Conservation (phyloP, 441 rosid species). For the Geranium incanum region DNA sequence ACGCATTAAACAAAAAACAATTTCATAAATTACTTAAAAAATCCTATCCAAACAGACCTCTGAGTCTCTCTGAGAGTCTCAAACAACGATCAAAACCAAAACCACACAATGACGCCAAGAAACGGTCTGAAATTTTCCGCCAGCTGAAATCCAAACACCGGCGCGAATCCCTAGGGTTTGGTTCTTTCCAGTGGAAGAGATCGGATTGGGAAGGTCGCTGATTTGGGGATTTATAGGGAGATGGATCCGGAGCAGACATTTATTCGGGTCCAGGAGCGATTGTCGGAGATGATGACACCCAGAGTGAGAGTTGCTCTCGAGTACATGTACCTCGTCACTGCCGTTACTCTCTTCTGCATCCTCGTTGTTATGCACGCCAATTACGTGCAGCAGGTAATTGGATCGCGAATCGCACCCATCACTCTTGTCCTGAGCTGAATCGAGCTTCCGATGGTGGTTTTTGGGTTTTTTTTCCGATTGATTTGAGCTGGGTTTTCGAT, state of each 20-base stretch:
- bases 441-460: not conserved
- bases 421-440: not conserved
- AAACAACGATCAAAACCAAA: not conserved
- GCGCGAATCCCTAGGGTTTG: not conserved
- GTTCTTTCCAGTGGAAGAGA: no score
- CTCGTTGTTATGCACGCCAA: conserved; percentile 99
- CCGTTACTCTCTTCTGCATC: conserved; percentile 71
- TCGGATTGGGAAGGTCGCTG: not conserved
- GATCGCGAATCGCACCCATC: not conserved
- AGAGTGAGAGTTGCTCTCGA: conserved; percentile 73
- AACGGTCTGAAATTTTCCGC: not conserved
- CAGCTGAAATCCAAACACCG: not conserved
- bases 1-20: not conserved
- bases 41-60: not conserved
- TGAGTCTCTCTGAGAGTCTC: not conserved
- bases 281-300: conserved; percentile 78
- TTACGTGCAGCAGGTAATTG: conserved; percentile 80
- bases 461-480: not conserved
- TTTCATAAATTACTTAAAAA: not conserved
- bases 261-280: conserved; percentile 87
- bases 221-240: not conserved
- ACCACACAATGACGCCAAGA: not conserved
- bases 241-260: conserved; percentile 99
- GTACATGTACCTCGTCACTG: conserved; percentile 64
- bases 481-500: not conserved